Conservation (phyloP, 192 early-diverging fungal genomes). For the Dimargaris verticillata region DNA sequence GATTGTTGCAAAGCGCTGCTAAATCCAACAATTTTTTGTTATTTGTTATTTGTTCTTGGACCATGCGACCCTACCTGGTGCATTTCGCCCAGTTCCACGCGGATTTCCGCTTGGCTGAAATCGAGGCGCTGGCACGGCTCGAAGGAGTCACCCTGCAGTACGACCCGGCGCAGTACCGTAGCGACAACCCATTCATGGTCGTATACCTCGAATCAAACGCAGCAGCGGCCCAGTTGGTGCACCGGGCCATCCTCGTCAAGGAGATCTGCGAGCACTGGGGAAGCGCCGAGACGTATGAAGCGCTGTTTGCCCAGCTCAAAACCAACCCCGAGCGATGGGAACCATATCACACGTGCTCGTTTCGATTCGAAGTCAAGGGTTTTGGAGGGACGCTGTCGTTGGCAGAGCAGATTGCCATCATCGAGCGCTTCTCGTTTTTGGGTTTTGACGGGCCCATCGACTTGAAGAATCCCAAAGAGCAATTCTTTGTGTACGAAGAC, state of each 20-base stretch:
- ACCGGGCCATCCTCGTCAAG: conserved; percentile 65
- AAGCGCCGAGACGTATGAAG: conserved; percentile 36
- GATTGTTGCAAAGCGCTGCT: too few species aligned
- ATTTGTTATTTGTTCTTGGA: too few species aligned
- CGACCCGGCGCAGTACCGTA: conserved; percentile 37
- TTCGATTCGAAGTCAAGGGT: conserved; percentile 58
- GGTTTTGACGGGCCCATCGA: conserved; percentile 62
- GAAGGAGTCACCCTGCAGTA: conserved; percentile 53
- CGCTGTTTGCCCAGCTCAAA: conserved; percentile 40
- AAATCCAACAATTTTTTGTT: too few species aligned
- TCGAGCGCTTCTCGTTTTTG: conserved; percentile 76
- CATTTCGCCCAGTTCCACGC: conserved; percentile 58
- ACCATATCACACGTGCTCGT: conserved; percentile 26
- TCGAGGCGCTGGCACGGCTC: conserved; percentile 63
- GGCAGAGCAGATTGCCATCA: conserved; percentile 58
- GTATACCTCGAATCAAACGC: conserved; percentile 51
- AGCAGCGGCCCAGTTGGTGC: conserved; percentile 53
- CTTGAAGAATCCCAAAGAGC: conserved; percentile 58
- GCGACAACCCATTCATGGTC: conserved; percentile 64
- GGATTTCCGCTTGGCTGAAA: conserved; percentile 67
- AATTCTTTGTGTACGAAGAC: conserved; percentile 64
- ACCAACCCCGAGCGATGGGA: conserved; percentile 40
- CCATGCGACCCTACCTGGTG: conserved; percentile 40
- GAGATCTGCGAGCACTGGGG: conserved; percentile 68
- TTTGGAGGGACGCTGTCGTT: conserved; percentile 59